These are phyloP conservation scores for Mortierella claussenii DNA, from an alignment of 192 early-diverging fungal genomes.

Conservation along the genomic window DNA sequence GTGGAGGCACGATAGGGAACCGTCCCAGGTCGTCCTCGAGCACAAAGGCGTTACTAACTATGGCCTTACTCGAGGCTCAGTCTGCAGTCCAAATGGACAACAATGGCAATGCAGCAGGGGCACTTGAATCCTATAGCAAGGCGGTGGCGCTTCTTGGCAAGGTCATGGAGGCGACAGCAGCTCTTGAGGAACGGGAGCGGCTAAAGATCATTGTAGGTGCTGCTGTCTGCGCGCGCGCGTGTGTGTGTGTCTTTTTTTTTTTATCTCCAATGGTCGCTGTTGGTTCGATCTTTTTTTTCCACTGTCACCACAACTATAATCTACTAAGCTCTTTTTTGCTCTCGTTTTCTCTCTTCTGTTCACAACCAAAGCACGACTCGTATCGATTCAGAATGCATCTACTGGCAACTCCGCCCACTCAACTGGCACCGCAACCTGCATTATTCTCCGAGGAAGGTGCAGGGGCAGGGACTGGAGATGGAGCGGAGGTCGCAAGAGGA, in stretches of 20 bases:
- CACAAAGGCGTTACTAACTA: slow-evolving; percentile 19
- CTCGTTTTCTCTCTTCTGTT: not conserved
- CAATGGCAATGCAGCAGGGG: slow-evolving; percentile 8
- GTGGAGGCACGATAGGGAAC: not conserved
- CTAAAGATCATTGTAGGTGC: slow-evolving; percentile 39
- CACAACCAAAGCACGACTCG: slow-evolving; percentile 28
- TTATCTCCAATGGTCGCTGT: not conserved
- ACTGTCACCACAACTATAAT: no score
- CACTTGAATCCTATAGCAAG: slow-evolving; percentile 23
- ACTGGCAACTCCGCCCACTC: slow-evolving; percentile 10
- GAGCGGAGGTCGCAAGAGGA: not conserved
- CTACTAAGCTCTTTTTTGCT: not conserved
- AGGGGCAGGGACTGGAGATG: not conserved
- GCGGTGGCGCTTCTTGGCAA: slow-evolving; percentile 18
- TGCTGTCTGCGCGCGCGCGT: no score
- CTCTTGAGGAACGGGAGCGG: slow-evolving; percentile 20
- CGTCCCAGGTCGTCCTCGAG: slow-evolving; percentile 17
- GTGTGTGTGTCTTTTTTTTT: no score
- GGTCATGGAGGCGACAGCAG: slow-evolving; percentile 19
- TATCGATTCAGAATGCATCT: slow-evolving; percentile 38
- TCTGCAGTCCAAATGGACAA: slow-evolving; percentile 40
- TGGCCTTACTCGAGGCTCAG: slow-evolving; percentile 43
- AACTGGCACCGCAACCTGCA: not conserved
- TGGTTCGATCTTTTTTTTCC: no score
- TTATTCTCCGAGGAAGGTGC: not conserved